A percentile compares a stretch with the other conserved stretches of the same genome.
These are phyloP conservation scores for Pogostemon cablin DNA, from an alignment of 257 asterid genomes.

Conservation along the genomic window DNA sequence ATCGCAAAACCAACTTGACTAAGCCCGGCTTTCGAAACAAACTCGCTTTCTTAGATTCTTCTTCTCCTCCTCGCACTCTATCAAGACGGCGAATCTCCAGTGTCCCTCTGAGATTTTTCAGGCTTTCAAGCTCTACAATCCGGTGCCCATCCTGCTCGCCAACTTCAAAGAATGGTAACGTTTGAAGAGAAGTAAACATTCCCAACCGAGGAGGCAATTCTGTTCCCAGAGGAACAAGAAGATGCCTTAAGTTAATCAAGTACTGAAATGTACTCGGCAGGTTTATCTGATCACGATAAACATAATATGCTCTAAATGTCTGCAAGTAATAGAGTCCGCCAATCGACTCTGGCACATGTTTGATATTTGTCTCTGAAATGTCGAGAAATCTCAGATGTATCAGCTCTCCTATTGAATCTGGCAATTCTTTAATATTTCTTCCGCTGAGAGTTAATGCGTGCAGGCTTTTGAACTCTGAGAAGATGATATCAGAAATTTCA, in stretches of 20 bases:
- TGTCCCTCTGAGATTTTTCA: too few relatives aligned
- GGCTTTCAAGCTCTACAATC: background rate
- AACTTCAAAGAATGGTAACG: slow-evolving; percentile 1
- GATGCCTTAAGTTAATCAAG: slow-evolving; percentile 26
- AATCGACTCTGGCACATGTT: slow-evolving; percentile 23
- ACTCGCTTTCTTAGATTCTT: background rate
- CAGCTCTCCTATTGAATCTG: slow-evolving; percentile 23
- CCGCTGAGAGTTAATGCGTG: slow-evolving; percentile 18
- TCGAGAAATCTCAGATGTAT: slow-evolving; percentile 37
- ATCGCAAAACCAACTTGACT: background rate
- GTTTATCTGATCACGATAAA: background rate
- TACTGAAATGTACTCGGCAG: background rate
- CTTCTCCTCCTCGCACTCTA: too few relatives aligned
- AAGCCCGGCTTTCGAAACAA: background rate
- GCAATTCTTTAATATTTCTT: background rate
- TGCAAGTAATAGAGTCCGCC: slow-evolving; percentile 20
- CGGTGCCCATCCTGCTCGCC: background rate
- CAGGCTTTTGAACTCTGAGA: slow-evolving; percentile 27
- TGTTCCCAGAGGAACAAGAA: background rate
- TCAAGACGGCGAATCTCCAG: too few relatives aligned
- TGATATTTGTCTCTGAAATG: background rate
- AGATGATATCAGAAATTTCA: background rate
- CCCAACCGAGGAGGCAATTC: slow-evolving; percentile 28
- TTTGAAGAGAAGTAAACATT: slow-evolving; percentile 32
- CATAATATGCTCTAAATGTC: background rate